Conservation (phyloP, 2,329 filamentous ascomycete genomes). For the Lasiodiplodia sp. region DNA sequence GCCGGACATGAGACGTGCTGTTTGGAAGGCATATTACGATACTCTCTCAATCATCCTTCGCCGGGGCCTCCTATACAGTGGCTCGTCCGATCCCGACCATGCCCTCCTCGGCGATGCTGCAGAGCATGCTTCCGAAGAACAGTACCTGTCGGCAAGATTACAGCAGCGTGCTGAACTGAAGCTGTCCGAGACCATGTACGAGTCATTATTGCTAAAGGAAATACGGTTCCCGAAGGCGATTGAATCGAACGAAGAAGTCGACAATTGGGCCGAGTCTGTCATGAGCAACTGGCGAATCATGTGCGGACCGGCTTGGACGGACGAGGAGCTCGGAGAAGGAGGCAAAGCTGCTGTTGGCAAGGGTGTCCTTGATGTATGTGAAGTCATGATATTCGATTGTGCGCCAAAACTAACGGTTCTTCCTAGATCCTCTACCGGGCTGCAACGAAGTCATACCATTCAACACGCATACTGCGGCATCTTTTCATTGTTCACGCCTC, state of each 20-base stretch:
- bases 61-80: constrained; percentile 66
- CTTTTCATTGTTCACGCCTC: constrained; percentile 88
- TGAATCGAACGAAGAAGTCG: constrained; percentile 78
- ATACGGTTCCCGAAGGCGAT: constrained; percentile 85
- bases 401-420: constrained; percentile 26
- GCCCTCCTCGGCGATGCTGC: constrained; percentile 29
- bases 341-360: constrained; percentile 78
- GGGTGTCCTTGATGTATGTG: constrained; percentile 72
- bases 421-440: constrained; percentile 81
- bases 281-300: constrained; percentile 86
- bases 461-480: constrained; percentile 83
- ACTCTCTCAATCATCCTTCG: constrained; percentile 79
- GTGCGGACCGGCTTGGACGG: constrained; percentile 79
- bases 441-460: constrained; percentile 94
- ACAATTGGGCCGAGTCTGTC: constrained; percentile 79
- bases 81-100: constrained; percentile 43
- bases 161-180: constrained; percentile 77
- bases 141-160: constrained; percentile 40
- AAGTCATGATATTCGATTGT: no score
- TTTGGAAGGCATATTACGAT: constrained; percentile 88
- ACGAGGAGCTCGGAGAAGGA: constrained; percentile 80
- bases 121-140: constrained; percentile 39
- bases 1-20: constrained; percentile 59
- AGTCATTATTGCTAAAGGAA: constrained; percentile 77
- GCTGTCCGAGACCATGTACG: constrained; percentile 79